These are phyloP conservation scores for Zopfia rhizophila DNA, from an alignment of 2,329 filamentous ascomycete species.

Conservation along the genomic window DNA sequence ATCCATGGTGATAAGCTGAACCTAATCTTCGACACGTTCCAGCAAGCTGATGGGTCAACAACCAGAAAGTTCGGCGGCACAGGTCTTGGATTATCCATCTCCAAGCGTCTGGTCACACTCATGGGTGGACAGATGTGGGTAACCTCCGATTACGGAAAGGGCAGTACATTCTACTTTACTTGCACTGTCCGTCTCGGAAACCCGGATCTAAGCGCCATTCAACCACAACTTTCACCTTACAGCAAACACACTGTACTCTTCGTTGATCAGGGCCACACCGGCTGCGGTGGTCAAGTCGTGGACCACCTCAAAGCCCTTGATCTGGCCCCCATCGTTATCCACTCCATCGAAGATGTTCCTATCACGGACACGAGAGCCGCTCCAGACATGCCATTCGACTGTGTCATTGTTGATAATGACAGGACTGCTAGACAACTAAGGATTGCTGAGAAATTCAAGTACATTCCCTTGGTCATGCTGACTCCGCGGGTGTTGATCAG, in stretches of 20 bases:
- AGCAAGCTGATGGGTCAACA: conserved; percentile 96
- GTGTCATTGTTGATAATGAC: conserved; percentile 94
- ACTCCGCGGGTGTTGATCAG: conserved; percentile 90
- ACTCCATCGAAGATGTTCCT: conserved; percentile 75
- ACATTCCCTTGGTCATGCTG: conserved; percentile 92
- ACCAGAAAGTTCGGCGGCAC: conserved; percentile 96
- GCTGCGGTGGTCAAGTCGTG: conserved; percentile 78
- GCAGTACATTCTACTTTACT: conserved; percentile 96
- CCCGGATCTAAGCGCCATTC: conserved; percentile 79
- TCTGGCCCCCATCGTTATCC: conserved; percentile 84
- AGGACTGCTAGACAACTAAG: conserved; percentile 87
- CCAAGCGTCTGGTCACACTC: conserved; percentile 90
- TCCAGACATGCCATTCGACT: conserved; percentile 78
- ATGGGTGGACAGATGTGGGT: conserved; percentile 99
- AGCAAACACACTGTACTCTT: conserved; percentile 92
- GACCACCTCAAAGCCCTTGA: conserved; percentile 82
- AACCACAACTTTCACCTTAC: conserved; percentile 89
- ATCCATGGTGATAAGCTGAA: conserved; percentile 96
- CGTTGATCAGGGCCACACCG: conserved; percentile 88
- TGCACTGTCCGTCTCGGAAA: conserved; percentile 88
- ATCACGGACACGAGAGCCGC: conserved; percentile 55
- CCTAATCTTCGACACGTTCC: conserved; percentile 98
- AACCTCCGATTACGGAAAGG: conserved; percentile 88
- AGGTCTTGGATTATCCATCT: conserved; percentile 92
- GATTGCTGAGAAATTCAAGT: conserved; percentile 94